Percentiles rank a stretch among this genome's conserved stretches.
Evolutionary conservation across 2,329 filamentous ascomycete genomes (phyloP).

Genomic region (Nigrograna mackinnonii): DNA sequence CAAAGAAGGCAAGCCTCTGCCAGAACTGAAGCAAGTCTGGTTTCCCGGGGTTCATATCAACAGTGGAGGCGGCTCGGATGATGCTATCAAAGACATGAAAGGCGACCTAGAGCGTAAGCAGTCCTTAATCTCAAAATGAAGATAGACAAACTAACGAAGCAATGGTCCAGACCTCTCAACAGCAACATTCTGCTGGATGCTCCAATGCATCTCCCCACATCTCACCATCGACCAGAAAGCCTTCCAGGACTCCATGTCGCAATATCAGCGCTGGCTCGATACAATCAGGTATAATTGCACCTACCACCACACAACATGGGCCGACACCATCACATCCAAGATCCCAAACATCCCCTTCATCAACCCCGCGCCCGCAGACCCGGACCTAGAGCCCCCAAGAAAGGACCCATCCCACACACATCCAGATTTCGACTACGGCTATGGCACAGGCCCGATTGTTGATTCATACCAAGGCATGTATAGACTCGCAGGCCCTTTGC

Average conservation of each 20-base stretch:
- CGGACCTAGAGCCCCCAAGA: constrained; percentile 22
- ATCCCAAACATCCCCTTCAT: constrained; percentile 25
- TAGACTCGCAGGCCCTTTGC: constrained; percentile 43
- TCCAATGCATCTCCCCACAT: constrained; percentile 53
- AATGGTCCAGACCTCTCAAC: constrained; percentile 43
- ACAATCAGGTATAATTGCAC: constrained; percentile 31
- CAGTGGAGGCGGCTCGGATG: constrained; percentile 50
- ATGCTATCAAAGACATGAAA: constrained; percentile 31
- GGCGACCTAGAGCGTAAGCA: constrained; percentile 36
- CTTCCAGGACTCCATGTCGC: constrained; percentile 43
- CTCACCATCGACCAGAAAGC: constrained; percentile 50
- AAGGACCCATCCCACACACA: constrained; percentile 34
- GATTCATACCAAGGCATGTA: constrained; percentile 49
- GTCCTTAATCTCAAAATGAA: background rate
- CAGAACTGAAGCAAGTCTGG: constrained; percentile 55
- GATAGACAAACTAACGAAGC: background rate
- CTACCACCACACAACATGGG: constrained; percentile 25
- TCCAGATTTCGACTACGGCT: constrained; percentile 46
- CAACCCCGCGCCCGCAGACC: constrained; percentile 15
- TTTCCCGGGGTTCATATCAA: constrained; percentile 58
- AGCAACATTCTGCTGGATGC: constrained; percentile 60
- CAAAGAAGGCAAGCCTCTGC: constrained; percentile 26
- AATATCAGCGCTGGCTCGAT: constrained; percentile 41
- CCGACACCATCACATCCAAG: constrained; percentile 15
- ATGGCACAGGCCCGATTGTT: constrained; percentile 48